phyloP scores from a whole-genome alignment of 768 basidiomycete genomes.

The Boletellus emodensis region DNA sequence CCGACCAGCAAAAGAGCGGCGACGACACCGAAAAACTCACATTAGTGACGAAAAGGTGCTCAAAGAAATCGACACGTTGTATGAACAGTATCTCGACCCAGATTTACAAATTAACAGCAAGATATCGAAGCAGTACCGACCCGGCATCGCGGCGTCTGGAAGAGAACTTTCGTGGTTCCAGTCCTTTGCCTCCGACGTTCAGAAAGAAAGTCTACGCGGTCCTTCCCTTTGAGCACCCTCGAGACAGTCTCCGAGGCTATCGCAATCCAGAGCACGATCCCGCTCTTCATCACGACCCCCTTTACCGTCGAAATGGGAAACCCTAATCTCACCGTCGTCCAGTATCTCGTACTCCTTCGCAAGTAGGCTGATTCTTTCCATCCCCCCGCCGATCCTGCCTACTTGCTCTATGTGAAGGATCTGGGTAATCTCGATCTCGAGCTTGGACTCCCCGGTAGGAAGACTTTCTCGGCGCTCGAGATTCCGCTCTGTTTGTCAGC shows the following conservation, averaged over 20 bases:
- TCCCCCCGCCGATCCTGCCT: neutral
- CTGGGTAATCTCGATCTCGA: neutral
- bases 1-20: too few species aligned
- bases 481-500: neutral
- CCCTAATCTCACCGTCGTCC: neutral
- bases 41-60: neutral
- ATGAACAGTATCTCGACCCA: neutral
- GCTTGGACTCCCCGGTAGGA: too few species aligned
- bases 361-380: neutral
- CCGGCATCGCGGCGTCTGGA: neutral
- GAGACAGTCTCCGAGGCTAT: neutral
- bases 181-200: too few species aligned
- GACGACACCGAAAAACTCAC: neutral
- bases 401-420: neutral
- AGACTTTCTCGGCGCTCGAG: neutral
- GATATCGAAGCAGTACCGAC: neutral
- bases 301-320: neutral
- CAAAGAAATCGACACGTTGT: neutral
- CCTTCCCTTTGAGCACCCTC: neutral
- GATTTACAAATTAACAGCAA: neutral
- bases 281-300: neutral
- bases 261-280: neutral
- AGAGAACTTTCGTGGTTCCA: neutral
- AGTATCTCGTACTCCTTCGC: neutral
- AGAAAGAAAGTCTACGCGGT: neutral